Conservation (phyloP, 2,329 filamentous ascomycete genomes). For the Colletotrichum cereale region DNA sequence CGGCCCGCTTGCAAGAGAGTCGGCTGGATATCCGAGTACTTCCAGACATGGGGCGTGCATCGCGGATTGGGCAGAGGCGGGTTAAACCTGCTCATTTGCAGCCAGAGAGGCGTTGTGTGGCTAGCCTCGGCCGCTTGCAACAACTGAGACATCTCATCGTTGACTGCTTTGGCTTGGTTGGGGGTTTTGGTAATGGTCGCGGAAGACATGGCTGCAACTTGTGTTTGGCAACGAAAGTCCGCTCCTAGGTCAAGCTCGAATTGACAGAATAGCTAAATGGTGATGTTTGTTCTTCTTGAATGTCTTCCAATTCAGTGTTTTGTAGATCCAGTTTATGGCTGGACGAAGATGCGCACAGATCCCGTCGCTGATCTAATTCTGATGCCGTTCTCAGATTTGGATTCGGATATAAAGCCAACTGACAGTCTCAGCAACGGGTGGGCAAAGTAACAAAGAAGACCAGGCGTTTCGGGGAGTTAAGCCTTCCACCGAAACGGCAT, state of each 20-base stretch:
- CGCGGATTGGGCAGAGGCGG: constrained; percentile 59
- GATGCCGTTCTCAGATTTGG: not conserved
- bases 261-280: not conserved
- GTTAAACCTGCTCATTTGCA: constrained; percentile 57
- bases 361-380: not conserved
- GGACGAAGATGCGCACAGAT: not conserved
- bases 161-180: not conserved
- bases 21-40: constrained; percentile 49
- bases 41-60: constrained; percentile 51
- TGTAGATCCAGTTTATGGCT: constrained; percentile 2
- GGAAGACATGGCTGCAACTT: constrained; percentile 13
- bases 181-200: constrained; percentile 11
- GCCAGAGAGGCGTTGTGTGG: constrained; percentile 55
- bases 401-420: not conserved
- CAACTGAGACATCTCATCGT: constrained; percentile 16
- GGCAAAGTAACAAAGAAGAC: not conserved
- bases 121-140: constrained; percentile 25
- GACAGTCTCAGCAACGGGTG: not conserved
- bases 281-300: not conserved
- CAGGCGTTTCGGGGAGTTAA: constrained; percentile 6
- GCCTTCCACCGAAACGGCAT: not conserved
- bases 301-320: not conserved
- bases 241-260: too few species aligned
- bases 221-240: not conserved
- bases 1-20: constrained; percentile 49